Conservation (phyloP, 164 flowering plant genomes). For the Vitis riparia region DNA sequence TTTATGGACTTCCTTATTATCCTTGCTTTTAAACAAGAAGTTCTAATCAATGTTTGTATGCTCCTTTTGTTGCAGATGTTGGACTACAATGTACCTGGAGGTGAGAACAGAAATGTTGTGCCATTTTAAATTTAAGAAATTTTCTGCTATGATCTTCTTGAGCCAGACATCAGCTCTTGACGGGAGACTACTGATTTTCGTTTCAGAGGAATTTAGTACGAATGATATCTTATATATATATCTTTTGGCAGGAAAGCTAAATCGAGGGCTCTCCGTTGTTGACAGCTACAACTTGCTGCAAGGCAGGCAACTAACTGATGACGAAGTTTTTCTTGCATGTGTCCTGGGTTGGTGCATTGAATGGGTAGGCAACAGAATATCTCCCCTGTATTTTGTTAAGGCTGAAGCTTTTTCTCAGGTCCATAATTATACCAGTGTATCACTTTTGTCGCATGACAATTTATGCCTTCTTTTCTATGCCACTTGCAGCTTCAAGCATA, state of each 20-base stretch:
- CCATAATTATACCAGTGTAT: neutral
- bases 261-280: constrained; percentile 78
- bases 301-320: constrained; percentile 58
- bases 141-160: neutral
- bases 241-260: constrained; percentile 63
- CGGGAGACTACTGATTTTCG: too few relatives aligned
- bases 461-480: neutral
- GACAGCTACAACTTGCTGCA: constrained; percentile 69
- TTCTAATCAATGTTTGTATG: constrained; percentile 12
- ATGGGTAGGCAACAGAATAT: constrained; percentile 51
- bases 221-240: too few relatives aligned
- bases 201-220: too few relatives aligned
- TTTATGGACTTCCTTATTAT: neutral
- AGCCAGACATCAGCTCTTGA: too few relatives aligned
- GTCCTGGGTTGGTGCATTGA: constrained; percentile 93
- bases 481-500: constrained; percentile 82
- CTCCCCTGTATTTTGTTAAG: neutral
- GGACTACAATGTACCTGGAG: constrained; percentile 97
- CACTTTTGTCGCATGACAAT: neutral
- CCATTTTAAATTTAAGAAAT: neutral
- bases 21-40: neutral
- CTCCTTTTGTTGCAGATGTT: constrained; percentile 67
- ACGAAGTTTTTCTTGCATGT: constrained; percentile 62
- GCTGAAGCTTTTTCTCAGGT: neutral
- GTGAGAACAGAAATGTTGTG: constrained; percentile 28